phyloP scores from a whole-genome alignment of 805 yeast genomes.

The Ogataea polymorpha region DNA sequence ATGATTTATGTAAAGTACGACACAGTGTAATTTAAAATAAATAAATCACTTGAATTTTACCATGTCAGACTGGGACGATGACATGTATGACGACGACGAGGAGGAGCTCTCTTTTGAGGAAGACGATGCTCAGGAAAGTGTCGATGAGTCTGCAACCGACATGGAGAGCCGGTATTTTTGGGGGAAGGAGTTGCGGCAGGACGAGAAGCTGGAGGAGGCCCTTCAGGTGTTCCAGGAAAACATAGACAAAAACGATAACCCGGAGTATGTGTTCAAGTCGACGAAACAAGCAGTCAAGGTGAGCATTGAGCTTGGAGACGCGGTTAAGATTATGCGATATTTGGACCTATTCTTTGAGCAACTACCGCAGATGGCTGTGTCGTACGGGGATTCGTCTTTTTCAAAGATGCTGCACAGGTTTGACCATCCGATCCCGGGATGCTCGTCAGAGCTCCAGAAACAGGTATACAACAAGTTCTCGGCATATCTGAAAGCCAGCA shows the following conservation, averaged over 20 bases:
- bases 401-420: slow-evolving; percentile 30
- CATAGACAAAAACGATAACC: slow-evolving; percentile 8
- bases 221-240: slow-evolving; percentile 23
- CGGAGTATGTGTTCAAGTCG: slow-evolving; percentile 31
- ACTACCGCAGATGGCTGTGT: slow-evolving; percentile 14
- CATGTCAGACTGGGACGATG: slow-evolving; percentile 39
- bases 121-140: slow-evolving; percentile 17
- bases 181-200: slow-evolving; percentile 34
- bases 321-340: slow-evolving; percentile 12
- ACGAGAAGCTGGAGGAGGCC: slow-evolving; percentile 28
- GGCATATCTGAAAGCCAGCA: slow-evolving; percentile 13
- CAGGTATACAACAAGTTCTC: slow-evolving; percentile 22
- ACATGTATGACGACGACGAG: slow-evolving; percentile 36
- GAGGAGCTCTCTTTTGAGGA: slow-evolving; percentile 35
- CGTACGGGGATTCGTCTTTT: slow-evolving; percentile 31
- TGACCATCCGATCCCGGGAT: slow-evolving; percentile 21
- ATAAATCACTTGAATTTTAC: not conserved
- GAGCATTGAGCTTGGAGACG: slow-evolving; percentile 17
- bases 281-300: slow-evolving; percentile 34
- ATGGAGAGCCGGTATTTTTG: slow-evolving; percentile 30
- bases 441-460: slow-evolving; percentile 16
- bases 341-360: slow-evolving; percentile 22
- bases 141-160: slow-evolving; percentile 9
- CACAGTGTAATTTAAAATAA: slow-evolving; percentile 3
- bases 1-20: not conserved